Evolutionary conservation across 352 stramenopile genomes (phyloP), one percentile per base, ranked within the genome.

Genomic region (Plasmopara halstedii): DNA sequence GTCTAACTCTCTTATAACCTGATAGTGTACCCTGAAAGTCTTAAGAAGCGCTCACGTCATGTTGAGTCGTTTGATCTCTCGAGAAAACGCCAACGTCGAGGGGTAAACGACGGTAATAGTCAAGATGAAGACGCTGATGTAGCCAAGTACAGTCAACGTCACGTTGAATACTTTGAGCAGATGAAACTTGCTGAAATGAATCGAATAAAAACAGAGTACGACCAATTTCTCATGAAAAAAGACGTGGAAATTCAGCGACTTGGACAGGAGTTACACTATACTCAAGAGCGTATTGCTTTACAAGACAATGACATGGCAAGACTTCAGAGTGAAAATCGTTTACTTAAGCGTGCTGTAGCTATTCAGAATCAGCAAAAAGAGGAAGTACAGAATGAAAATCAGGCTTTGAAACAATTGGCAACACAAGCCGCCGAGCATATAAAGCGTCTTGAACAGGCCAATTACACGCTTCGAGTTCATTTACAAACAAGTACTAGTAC

Each of bases 341-440:
- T 94, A 38, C 62, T 94, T 20, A 88, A 90, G 56, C 79, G 82
- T 27, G 82, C 82, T 17, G 80, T 94, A 44, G 73, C 62, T 38
- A 94, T 94, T 63, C 82, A 94, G 54, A 91, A 74, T 59, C 77
- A 91, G 59, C 82, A 91, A 53, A 94, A 94, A 50, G 79, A 90
- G 21, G 82, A 91, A 45, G 76, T 71, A 9, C 51, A 73, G 53
- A 62, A 80, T 13, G 82, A 94, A 47, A 91, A 90, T 61, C 38
- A 55, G 14, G 50, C 83, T 49, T 72, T 94, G 39, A 88, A 86
- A 44, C 58, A 65, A 15, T 62, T 94, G 42, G 64, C 82, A 26
- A 67, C 70, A 17, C 82, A 94, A 57, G 77, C 79, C 17, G 82
- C 79, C 17, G 82, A 94, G 46, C 79, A 91, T 56, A 94, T 94